Evolutionary conservation across 768 basidiomycete species (phyloP).

Genomic region (Kwoniella europaea): DNA sequence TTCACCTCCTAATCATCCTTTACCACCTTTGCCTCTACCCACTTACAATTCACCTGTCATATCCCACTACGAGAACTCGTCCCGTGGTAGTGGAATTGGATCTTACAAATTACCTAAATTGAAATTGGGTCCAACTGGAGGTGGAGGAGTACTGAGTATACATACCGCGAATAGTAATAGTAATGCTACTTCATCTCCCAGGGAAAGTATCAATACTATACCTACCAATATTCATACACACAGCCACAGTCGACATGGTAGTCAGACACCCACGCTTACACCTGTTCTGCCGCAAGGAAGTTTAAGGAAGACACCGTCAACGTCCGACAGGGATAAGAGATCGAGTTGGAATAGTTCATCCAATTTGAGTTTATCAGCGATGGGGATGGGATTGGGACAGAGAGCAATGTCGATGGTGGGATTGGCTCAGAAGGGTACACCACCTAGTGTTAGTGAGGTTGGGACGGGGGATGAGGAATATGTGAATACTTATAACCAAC

Average conservation of each 20-base stretch:
- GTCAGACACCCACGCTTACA: conserved; percentile 1
- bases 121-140: conserved; percentile 27
- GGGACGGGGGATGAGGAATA: conserved; percentile 20
- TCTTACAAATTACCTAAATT: conserved; percentile 38
- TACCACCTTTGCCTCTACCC: conserved; percentile 8
- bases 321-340: not conserved
- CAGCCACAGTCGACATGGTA: not conserved
- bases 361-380: not conserved
- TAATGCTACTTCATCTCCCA: not conserved
- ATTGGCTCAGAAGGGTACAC: not conserved
- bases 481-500: not conserved
- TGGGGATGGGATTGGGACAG: conserved; percentile 4
- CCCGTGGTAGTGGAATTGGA: not conserved
- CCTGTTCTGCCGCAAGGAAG: conserved; percentile 7
- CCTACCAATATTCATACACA: not conserved
- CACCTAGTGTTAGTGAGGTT: conserved; percentile 26
- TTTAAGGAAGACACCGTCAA: conserved; percentile 2
- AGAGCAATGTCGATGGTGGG: conserved; percentile 23
- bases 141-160: not conserved
- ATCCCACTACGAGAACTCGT: conserved; percentile 1
- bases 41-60: conserved; percentile 13
- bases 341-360: conserved; percentile 10
- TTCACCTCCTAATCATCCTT: conserved; percentile 9
- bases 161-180: not conserved
- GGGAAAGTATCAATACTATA: conserved; percentile 11